Percentiles rank a stretch among this genome's conserved stretches.
Conservation (phyloP, 2,329 filamentous ascomycete species). For the Alternaria rosae region DNA sequence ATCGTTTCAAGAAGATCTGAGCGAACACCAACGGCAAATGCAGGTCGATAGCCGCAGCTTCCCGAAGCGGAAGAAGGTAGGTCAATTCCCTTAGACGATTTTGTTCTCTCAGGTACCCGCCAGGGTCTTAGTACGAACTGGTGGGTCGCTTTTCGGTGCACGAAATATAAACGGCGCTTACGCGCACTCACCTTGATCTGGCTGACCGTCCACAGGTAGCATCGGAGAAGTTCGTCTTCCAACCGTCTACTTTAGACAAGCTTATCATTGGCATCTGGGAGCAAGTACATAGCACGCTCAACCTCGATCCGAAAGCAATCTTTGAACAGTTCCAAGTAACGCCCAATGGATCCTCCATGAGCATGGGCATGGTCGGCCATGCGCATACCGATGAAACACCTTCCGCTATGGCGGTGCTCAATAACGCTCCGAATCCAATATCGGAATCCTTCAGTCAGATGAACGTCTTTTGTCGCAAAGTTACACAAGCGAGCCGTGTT, state of each 20-base stretch:
- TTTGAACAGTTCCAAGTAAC: conserved; percentile 42
- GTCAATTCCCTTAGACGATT: background rate
- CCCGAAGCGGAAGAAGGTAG: conserved; percentile 42
- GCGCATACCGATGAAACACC: conserved; percentile 10
- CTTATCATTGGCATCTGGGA: conserved; percentile 61
- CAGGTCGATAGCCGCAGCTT: conserved; percentile 41
- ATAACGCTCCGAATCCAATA: conserved; percentile 12
- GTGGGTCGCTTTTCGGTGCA: background rate
- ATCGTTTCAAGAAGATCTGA: conserved; percentile 37
- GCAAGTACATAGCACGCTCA: conserved; percentile 55
- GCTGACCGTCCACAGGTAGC: conserved; percentile 13
- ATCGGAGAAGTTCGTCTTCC: conserved; percentile 52
- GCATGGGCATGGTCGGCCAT: conserved; percentile 22
- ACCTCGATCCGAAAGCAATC: conserved; percentile 50
- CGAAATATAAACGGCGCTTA: background rate
- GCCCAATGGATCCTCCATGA: conserved; percentile 20
- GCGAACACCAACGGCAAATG: conserved; percentile 45
- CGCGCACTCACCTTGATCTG: background rate
- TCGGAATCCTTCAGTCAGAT: conserved; percentile 50
- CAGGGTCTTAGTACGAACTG: background rate
- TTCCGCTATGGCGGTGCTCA: conserved; percentile 20
- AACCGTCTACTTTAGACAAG: conserved; percentile 59
- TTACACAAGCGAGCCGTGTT: conserved; percentile 60
- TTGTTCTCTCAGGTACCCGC: background rate
- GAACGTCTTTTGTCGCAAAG: conserved; percentile 54